Evolutionary conservation across 2,329 filamentous ascomycete genomes (phyloP).

Genomic region (Diaporthe citriasiana): DNA sequence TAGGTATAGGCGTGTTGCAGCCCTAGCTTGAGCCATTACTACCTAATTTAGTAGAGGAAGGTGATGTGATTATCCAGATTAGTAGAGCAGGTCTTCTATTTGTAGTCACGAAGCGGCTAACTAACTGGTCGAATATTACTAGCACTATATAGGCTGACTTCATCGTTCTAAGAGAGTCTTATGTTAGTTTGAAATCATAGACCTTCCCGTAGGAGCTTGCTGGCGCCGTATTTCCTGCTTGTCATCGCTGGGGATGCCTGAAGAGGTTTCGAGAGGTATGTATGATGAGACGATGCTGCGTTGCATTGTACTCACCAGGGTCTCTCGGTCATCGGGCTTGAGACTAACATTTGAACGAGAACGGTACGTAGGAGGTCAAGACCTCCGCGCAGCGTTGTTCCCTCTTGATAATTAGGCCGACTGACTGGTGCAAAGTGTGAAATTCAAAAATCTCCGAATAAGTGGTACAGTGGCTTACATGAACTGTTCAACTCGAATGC

Average conservation of each 20-base stretch:
- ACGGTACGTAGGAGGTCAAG: slow-evolving; percentile 21
- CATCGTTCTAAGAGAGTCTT: neutral
- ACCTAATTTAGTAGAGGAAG: too few relatives aligned
- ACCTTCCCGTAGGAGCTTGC: neutral
- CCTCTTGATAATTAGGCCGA: neutral
- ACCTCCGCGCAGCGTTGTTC: slow-evolving; percentile 18
- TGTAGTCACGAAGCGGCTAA: neutral
- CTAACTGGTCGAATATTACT: neutral
- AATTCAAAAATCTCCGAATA: too few relatives aligned
- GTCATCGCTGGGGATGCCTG: neutral
- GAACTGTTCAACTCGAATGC: slow-evolving; percentile 23
- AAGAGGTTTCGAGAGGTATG: neutral
- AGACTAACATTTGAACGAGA: slow-evolving; percentile 4
- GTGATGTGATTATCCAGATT: slow-evolving; percentile 21
- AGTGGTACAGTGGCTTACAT: neutral
- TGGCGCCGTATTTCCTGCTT: neutral
- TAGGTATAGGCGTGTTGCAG: neutral
- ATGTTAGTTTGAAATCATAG: neutral
- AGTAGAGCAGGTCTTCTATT: slow-evolving; percentile 8
- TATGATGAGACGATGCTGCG: slow-evolving; percentile 15
- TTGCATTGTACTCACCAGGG: slow-evolving; percentile 52
- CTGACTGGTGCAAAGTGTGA: too few relatives aligned
- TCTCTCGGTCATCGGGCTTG: slow-evolving; percentile 18
- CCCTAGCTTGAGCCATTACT: neutral
- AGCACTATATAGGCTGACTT: too few relatives aligned